Evolutionary conservation across 2,329 filamentous ascomycete genomes (phyloP), one percentile per base, ranked within the genome.

Genomic region (Tolypocladium sp.): DNA sequence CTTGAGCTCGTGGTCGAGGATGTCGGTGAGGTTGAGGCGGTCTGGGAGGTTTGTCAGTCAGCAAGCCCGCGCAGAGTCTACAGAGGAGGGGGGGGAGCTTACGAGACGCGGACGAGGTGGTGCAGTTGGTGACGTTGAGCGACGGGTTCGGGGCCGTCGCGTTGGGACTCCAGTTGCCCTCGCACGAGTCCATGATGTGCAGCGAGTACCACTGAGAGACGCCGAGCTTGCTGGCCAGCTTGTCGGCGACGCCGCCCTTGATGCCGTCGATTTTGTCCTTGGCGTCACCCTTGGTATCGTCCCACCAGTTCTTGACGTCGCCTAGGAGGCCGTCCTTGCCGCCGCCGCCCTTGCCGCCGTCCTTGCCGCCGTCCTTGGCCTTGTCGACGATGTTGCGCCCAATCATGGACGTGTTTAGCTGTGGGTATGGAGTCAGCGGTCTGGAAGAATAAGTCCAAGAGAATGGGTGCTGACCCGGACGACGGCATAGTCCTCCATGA

Each of bases 191-290:
- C 76, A 79, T 77, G 64, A 82, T 63, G 62, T 82, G 79, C 37
- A 82, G 61, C 20, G 78, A 80, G 64, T 81, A 82, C 79, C 79
- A 82, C 61, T 81, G 71, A 1, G 74, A 73, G 58, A 82, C 75
- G 30, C 79, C 78, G 35, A 81, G 68, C n/a, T 73, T 70, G 15
- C 73, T 69, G 55, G 73, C 70, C 53, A 79, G 56, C 57, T 76
- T 63, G 59, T 76, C 77, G 42, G 74, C 74, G 44, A 76, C 61
- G 9, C 75, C 70, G 58, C 74, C 72, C 6, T 70, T 69, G 40
- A 79, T 65, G 38, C 76, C 69, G 63, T 76, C 75, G 60, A 79
- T 60, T 52, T 71, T 67, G 49, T 73, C 72, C 55, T 69, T 70
- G 60, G 73, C 68, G 10, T 72, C 69, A 42, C 74, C 66, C 57